Conservation (phyloP, 2,329 filamentous ascomycete genomes). For the Ascochyta rabiei region DNA sequence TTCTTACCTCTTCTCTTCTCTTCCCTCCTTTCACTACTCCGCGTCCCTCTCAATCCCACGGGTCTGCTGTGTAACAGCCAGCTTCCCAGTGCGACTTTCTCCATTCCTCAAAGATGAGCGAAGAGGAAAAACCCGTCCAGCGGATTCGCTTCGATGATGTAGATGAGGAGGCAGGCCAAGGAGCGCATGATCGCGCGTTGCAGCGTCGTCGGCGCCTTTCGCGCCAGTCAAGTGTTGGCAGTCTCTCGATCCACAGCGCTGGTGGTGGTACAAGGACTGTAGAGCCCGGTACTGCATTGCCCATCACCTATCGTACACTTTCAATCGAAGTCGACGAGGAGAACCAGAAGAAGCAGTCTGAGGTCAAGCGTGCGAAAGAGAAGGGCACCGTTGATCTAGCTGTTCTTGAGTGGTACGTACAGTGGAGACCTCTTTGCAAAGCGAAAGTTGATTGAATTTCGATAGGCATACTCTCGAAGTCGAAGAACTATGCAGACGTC, state of each 20-base stretch:
- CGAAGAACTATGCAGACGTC: conserved; percentile 64
- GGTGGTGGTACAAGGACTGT: conserved; percentile 43
- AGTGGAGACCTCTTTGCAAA: neutral
- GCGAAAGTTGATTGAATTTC: neutral
- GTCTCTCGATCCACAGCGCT: conserved; percentile 43
- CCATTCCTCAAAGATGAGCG: conserved; percentile 28
- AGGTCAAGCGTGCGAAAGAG: conserved; percentile 41
- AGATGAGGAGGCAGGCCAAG: conserved; percentile 44
- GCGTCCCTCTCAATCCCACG: conserved; percentile 7
- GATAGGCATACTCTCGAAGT: conserved; percentile 62
- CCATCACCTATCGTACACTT: conserved; percentile 53
- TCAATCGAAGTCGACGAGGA: conserved; percentile 52
- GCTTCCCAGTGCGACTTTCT: conserved; percentile 8
- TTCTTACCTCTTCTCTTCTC: conserved; percentile 15
- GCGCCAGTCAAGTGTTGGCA: conserved; percentile 45
- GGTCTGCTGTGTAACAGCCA: conserved; percentile 16
- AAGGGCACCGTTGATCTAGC: conserved; percentile 49
- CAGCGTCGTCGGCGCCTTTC: conserved; percentile 26
- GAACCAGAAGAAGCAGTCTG: conserved; percentile 36
- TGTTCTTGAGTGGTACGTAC: conserved; percentile 62
- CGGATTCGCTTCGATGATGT: conserved; percentile 30
- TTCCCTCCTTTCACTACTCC: conserved; percentile 7
- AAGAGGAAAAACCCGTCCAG: conserved; percentile 31
- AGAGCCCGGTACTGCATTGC: conserved; percentile 52
- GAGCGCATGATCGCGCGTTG: conserved; percentile 26